Conservation (phyloP, 75 land plant genomes). For the Sequoiadendron giganteum region DNA sequence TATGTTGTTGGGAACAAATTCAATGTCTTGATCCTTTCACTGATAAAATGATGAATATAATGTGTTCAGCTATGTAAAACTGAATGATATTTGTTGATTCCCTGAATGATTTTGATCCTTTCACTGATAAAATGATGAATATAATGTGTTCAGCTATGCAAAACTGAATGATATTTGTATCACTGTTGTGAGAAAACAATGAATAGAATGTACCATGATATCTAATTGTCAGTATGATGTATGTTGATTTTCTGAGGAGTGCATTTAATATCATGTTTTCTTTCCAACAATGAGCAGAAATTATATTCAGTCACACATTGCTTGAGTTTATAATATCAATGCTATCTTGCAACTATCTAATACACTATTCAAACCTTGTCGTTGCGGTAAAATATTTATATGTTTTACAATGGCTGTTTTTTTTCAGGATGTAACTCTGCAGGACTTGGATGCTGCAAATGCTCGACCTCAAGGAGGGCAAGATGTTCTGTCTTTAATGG, state of each 20-base stretch:
- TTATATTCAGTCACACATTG: background rate
- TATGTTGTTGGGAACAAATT: no score
- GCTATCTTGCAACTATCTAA: background rate
- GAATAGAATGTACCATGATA: background rate
- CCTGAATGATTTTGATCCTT: no score
- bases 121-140: background rate
- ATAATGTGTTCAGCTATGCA: background rate
- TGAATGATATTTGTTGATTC: no score
- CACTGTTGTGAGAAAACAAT: background rate
- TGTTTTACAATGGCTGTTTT: conserved; percentile 8
- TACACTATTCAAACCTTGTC: background rate
- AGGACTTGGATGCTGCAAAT: conserved; percentile 99
- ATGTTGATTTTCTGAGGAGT: background rate
- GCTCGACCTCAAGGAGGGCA: conserved; percentile 99
- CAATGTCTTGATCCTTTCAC: no score
- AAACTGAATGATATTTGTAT: no score
- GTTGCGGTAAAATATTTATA: background rate
- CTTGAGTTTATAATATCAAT: background rate
- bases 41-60: background rate
- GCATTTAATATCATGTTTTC: background rate
- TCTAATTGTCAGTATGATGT: background rate
- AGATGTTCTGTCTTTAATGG: conserved; percentile 97
- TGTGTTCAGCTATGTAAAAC: background rate
- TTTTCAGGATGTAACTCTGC: conserved; percentile 91
- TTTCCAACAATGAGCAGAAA: background rate